phyloP scores from a whole-genome alignment of 805 yeast species.

The Saturnispora serradocipensis region DNA sequence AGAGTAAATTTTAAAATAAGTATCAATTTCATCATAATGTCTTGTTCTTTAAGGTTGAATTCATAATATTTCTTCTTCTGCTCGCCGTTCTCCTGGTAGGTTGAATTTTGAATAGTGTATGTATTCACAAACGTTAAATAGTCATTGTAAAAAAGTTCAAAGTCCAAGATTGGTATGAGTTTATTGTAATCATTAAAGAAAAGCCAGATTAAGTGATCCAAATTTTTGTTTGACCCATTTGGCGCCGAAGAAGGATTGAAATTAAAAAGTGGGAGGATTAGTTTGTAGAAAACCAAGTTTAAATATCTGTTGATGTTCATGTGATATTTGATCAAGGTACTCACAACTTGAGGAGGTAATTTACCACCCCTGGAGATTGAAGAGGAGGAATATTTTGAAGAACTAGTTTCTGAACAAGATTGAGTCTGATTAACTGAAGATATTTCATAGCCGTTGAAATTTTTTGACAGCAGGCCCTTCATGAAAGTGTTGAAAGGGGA shows the following conservation, averaged over 20 bases:
- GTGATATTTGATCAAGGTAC: conserved; percentile 25
- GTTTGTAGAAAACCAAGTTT: conserved; percentile 26
- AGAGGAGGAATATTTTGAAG: background rate
- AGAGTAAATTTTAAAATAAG: conserved; percentile 42
- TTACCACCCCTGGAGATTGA: background rate
- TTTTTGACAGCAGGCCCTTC: conserved; percentile 18
- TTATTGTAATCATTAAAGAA: conserved; percentile 45
- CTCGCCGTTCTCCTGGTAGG: conserved; percentile 35
- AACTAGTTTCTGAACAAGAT: background rate
- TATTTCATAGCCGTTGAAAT: conserved; percentile 25
- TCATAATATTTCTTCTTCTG: conserved; percentile 30
- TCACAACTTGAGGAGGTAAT: conserved; percentile 5
- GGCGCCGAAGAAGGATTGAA: conserved; percentile 2
- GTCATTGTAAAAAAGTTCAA: conserved; percentile 41
- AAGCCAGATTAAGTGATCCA: conserved; percentile 39
- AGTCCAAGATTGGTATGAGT: conserved; percentile 47
- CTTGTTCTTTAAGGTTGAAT: conserved; percentile 26
- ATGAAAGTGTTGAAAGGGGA: conserved; percentile 20
- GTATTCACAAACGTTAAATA: conserved; percentile 41
- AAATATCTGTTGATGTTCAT: conserved; percentile 29
- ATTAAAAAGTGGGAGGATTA: conserved; percentile 26
- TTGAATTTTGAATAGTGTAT: conserved; percentile 24
- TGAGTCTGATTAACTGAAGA: background rate
- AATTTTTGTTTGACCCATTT: conserved; percentile 22
- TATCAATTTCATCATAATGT: conserved; percentile 41